These are phyloP conservation scores for Neckera pumila DNA, from an alignment of 225 moss, liverwort and hornwort species.

Conservation along the genomic window DNA sequence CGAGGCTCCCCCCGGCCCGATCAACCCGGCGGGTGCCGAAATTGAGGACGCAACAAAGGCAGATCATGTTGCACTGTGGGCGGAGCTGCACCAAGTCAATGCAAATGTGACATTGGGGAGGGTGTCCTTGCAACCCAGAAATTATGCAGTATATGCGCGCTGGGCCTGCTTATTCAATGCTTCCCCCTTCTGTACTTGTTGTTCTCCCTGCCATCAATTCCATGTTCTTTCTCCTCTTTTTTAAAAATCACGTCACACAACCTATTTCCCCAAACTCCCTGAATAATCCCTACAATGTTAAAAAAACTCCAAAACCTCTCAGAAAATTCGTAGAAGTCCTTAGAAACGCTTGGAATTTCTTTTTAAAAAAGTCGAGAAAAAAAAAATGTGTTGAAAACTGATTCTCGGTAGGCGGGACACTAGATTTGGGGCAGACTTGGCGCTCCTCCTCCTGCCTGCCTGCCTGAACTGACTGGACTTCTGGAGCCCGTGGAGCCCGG, in stretches of 20 bases:
- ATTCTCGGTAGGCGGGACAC: background rate
- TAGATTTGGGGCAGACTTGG: background rate
- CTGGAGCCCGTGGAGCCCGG: background rate
- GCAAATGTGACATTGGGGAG: background rate
- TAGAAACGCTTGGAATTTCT: too few species aligned
- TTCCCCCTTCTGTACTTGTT: background rate
- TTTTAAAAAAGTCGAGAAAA: background rate
- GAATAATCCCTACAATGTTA: too few species aligned
- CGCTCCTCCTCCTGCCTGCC: background rate
- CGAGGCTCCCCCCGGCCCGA: background rate
- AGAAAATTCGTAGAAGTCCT: background rate
- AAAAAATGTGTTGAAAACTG: background rate
- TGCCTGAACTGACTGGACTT: background rate
- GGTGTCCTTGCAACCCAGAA: background rate
- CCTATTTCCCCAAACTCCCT: too few species aligned
- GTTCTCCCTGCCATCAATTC: background rate
- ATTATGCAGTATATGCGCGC: background rate
- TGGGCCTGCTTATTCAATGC: background rate
- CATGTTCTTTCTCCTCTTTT: background rate
- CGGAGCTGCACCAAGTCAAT: constrained; percentile 8
- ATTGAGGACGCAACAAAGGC: background rate
- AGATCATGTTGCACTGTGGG: background rate
- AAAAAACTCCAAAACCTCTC: background rate
- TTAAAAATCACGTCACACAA: too few species aligned
- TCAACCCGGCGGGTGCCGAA: background rate